Percentiles rank a stretch among this genome's conserved stretches.
Conservation (phyloP, 176 grass and related monocot species). For the Saccharum spontaneum region DNA sequence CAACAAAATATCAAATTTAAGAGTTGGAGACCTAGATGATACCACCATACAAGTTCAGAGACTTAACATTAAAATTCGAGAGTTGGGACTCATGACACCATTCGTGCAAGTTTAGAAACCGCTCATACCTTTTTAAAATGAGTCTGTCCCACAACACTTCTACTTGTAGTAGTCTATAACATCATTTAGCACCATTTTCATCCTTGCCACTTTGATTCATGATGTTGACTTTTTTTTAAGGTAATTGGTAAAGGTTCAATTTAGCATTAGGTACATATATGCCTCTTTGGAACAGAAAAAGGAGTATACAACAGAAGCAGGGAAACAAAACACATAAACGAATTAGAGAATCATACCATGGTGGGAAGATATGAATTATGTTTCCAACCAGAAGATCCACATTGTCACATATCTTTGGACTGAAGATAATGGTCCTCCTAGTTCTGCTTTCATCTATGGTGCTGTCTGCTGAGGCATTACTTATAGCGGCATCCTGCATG, state of each 20-base stretch:
- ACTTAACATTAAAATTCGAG: neutral
- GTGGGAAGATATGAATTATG: conserved; percentile 64
- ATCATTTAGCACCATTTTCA: neutral
- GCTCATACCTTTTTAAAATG: neutral
- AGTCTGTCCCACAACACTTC: neutral
- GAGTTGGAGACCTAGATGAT: neutral
- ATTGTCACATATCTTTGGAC: conserved; percentile 70
- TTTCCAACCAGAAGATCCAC: conserved; percentile 79
- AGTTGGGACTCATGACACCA: neutral
- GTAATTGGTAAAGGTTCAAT: neutral
- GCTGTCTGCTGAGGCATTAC: conserved; percentile 27
- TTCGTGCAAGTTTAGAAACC: neutral
- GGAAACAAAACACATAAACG: conserved; percentile 15
- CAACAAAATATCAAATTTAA: neutral
- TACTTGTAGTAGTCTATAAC: neutral
- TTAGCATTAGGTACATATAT: neutral
- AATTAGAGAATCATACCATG: conserved; percentile 58
- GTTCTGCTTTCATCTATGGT: conserved; percentile 32
- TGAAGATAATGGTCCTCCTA: conserved; percentile 73
- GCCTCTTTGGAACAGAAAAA: neutral
- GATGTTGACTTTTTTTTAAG: neutral
- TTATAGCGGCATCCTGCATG: conserved; percentile 33
- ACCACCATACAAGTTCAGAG: neutral
- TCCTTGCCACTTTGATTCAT: conserved; percentile 4
- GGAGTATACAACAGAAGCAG: conserved; percentile 8